A percentile compares a stretch with the other conserved stretches of the same genome.
Conservation (phyloP, 2,329 filamentous ascomycete genomes). For the Fusarium anthophilum region DNA sequence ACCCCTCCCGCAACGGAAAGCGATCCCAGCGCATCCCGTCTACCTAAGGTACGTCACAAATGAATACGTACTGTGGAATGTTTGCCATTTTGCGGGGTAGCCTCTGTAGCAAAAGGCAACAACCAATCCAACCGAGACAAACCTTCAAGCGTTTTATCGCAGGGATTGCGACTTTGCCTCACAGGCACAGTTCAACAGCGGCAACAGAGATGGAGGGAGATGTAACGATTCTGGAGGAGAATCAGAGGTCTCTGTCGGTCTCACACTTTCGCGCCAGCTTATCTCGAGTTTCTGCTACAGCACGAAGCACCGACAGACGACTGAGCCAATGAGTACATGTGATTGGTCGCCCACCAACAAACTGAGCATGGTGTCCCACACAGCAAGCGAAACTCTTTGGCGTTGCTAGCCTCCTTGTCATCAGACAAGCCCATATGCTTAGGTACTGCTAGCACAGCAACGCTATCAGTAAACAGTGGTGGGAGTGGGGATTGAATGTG, state of each 20-base stretch:
- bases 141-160: conserved; percentile 10
- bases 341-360: conserved; percentile 14
- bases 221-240: neutral
- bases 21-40: conserved; percentile 12
- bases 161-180: conserved; percentile 14
- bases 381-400: neutral
- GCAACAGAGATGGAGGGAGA: conserved; percentile 6
- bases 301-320: neutral
- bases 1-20: conserved; percentile 2
- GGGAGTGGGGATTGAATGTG: conserved; percentile 4
- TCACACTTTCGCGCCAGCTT: neutral
- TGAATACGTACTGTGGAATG: neutral
- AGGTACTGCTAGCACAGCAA: neutral
- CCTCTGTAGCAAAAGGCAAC: neutral
- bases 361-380: neutral
- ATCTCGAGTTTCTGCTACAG: neutral
- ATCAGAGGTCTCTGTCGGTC: neutral
- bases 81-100: conserved; percentile 37
- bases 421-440: conserved; percentile 29
- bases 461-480: conserved; percentile 15
- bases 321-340: neutral
- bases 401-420: conserved; percentile 9
- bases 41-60: conserved; percentile 31
- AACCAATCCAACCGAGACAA: conserved; percentile 15
- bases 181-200: conserved; percentile 10